A percentile compares a stretch with the other conserved stretches of the same genome.
phyloP scores from a whole-genome alignment of 306 rosid species.

The Argentina anserina region DNA sequence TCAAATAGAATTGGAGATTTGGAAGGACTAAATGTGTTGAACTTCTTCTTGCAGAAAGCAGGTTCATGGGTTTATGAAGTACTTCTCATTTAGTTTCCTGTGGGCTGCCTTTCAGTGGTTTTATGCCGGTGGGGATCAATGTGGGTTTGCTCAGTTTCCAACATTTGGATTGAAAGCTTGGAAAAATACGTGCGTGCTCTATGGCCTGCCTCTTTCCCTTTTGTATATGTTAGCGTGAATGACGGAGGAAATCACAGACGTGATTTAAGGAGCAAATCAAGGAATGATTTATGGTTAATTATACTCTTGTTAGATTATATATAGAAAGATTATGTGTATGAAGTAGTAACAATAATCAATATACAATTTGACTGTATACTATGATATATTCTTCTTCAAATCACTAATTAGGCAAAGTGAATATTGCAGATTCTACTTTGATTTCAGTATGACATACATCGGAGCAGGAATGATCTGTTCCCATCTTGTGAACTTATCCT shows the following conservation, averaged over 20 bases:
- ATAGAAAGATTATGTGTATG: too few relatives aligned
- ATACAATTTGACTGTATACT: too few relatives aligned
- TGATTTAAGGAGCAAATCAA: too few relatives aligned
- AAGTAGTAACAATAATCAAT: too few relatives aligned
- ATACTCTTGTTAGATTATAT: too few relatives aligned
- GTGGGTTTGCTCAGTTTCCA: constrained; percentile 91
- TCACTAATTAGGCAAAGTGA: constrained; percentile 26
- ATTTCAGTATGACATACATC: constrained; percentile 90
- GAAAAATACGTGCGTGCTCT: constrained; percentile 64
- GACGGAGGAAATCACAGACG: too few relatives aligned
- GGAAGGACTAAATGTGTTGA: constrained; percentile 26
- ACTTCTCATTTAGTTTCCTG: constrained; percentile 68
- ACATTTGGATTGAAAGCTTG: constrained; percentile 89
- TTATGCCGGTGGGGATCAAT: constrained; percentile 68
- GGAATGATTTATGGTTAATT: too few relatives aligned
- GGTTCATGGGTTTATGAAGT: constrained; percentile 72
- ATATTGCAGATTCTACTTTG: constrained; percentile 87
- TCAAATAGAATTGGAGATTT: constrained; percentile 9
- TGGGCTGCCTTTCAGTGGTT: constrained; percentile 99
- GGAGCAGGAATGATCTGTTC: constrained; percentile 99
- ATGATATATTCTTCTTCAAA: not conserved
- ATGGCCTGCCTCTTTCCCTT: not conserved
- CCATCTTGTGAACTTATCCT: constrained; percentile 83
- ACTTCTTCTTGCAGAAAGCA: constrained; percentile 63
- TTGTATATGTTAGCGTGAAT: constrained; percentile 15